These are phyloP conservation scores for Hypomyces perniciosus DNA, from an alignment of 2,329 filamentous ascomycete genomes.

Conservation along the genomic window DNA sequence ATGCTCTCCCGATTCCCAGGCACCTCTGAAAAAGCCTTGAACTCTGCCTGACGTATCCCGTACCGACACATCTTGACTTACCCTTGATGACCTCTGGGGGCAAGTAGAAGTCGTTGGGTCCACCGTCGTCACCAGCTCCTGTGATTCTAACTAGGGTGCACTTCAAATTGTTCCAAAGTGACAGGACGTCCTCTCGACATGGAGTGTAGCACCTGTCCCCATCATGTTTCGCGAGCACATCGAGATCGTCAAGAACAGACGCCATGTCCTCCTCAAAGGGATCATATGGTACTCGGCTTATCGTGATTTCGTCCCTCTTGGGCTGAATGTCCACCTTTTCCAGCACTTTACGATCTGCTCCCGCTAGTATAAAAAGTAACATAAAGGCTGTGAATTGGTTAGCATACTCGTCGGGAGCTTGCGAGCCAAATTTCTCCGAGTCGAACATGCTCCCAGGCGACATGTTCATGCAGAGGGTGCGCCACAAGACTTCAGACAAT, in stretches of 20 bases:
- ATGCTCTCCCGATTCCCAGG: slow-evolving; percentile 16
- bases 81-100: slow-evolving; percentile 15
- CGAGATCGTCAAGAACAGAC: slow-evolving; percentile 15
- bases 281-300: slow-evolving; percentile 15
- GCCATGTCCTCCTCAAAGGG: slow-evolving; percentile 18
- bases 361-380: slow-evolving; percentile 22
- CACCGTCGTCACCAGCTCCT: slow-evolving; percentile 10
- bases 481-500: slow-evolving; percentile 20
- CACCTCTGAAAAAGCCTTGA: slow-evolving; percentile 17
- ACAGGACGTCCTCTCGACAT: slow-evolving; percentile 15
- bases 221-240: slow-evolving; percentile 15
- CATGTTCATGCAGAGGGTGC: slow-evolving; percentile 23
- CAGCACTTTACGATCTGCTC: slow-evolving; percentile 29
- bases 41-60: slow-evolving; percentile 12
- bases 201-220: slow-evolving; percentile 15
- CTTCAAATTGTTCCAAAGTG: slow-evolving; percentile 17
- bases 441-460: slow-evolving; percentile 18
- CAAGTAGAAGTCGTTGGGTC: slow-evolving; percentile 16
- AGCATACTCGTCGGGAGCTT: slow-evolving; percentile 17
- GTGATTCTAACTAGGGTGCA: slow-evolving; percentile 17
- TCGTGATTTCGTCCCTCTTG: slow-evolving; percentile 1
- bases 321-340: slow-evolving; percentile 24
- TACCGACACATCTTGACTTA: slow-evolving; percentile 16
- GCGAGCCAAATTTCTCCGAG: slow-evolving; percentile 8
- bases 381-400: slow-evolving; percentile 19